These are phyloP conservation scores for Ulota crispa DNA, from an alignment of 225 moss, liverwort and hornwort genomes.

Conservation along the genomic window DNA sequence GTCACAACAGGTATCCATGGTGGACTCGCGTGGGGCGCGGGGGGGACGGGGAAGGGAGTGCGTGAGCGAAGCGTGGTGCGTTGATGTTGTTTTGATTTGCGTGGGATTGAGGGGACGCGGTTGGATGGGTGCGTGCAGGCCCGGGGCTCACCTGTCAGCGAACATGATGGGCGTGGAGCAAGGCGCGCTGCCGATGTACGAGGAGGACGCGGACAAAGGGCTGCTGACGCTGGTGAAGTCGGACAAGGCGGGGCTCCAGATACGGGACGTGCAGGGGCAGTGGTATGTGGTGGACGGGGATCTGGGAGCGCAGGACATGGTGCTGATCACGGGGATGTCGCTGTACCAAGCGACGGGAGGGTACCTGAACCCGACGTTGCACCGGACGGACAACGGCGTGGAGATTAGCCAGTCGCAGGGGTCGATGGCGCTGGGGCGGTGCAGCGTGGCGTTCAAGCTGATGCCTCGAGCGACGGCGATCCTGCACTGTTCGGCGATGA, in stretches of 20 bases:
- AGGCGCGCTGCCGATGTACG: conserved; percentile 79
- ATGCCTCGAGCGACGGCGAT: conserved; percentile 89
- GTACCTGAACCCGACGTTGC: conserved; percentile 73
- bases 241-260: conserved; percentile 86
- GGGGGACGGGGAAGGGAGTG: neutral
- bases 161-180: conserved; percentile 60
- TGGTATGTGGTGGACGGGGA: conserved; percentile 92
- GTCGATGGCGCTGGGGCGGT: conserved; percentile 68
- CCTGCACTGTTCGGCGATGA: conserved; percentile 92
- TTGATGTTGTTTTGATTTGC: neutral
- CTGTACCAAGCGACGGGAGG: conserved; percentile 88
- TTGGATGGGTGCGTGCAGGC: conserved; percentile 44
- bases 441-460: conserved; percentile 84
- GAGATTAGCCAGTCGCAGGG: conserved; percentile 52
- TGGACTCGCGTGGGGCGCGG: neutral
- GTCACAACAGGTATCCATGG: conserved; percentile 62
- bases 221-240: conserved; percentile 89
- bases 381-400: conserved; percentile 71
- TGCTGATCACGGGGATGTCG: conserved; percentile 78
- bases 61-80: neutral
- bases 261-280: conserved; percentile 80
- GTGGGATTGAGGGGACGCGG: neutral
- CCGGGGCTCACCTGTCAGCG: conserved; percentile 73
- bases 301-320: conserved; percentile 83
- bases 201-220: conserved; percentile 89